phyloP scores from a whole-genome alignment of 1,284 basidiomycete genomes.

The Crucibulum cyathiforme region DNA sequence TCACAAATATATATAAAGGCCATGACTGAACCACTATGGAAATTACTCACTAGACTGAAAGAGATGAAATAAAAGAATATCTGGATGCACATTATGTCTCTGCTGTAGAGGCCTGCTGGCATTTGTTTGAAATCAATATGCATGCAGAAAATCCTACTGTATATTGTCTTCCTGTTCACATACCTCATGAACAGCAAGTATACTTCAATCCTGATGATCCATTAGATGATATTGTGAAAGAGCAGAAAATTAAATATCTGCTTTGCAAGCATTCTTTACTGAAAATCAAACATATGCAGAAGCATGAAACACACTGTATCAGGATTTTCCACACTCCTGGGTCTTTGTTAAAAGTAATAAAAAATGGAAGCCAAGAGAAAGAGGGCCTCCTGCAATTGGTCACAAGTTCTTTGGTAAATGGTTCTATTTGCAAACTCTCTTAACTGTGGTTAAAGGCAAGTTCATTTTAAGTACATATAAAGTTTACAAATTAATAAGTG shows the following conservation, averaged over 20 bases:
- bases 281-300: constrained; percentile 36
- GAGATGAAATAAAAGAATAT: constrained; percentile 40
- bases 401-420: too few species aligned
- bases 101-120: constrained; percentile 39
- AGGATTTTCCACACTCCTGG: constrained; percentile 43
- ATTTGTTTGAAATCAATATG: constrained; percentile 36
- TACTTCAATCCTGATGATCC: constrained; percentile 32
- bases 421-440: constrained; percentile 42
- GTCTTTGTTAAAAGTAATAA: constrained; percentile 11
- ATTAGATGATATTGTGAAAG: constrained; percentile 25
- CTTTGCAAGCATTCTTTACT: constrained; percentile 45
- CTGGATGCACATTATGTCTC: constrained; percentile 43
- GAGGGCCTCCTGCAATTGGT: constrained; percentile 30
- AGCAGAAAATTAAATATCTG: constrained; percentile 4
- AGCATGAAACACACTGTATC: constrained; percentile 36
- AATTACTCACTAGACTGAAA: constrained; percentile 13
- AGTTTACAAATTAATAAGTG: neutral
- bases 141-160: constrained; percentile 36
- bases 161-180: constrained; percentile 42
- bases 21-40: constrained; percentile 33
- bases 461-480: neutral
- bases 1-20: constrained; percentile 52
- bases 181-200: constrained; percentile 39
- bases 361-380: constrained; percentile 28
- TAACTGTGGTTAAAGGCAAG: constrained; percentile 35